Base-by-base conservation (phyloP, 345 rosid genomes). In the Eucalyptus dawsonii region DNA sequence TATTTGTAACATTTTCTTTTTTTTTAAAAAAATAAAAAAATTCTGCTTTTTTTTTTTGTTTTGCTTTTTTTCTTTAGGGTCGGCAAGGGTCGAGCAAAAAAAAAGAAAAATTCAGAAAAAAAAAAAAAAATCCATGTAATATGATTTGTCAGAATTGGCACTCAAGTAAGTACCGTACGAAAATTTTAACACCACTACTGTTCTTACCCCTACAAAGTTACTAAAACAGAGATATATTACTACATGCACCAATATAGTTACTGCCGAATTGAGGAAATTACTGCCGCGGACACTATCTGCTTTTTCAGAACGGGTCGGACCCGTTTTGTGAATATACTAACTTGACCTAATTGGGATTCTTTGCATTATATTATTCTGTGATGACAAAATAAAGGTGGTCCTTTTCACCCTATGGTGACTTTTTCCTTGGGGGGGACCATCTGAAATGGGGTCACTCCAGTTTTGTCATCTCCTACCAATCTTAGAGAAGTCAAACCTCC, bases 1-100 rank as follows among this genome's bases (percentile, higher is more conserved):
- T 53, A 53, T 53, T 19, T 53, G 10, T 19, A 53, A 53, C 19
- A 53, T 53, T 53, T n/a, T n/a, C n/a, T 53, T 53, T 51, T 51
- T 51, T 51, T 50, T 50, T 14, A 1, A 6, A 1, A 1, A 6
- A 1, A 6, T 16, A 0, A 16, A 5, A 5, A 1, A 3, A 6
- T 51, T 17, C 22, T 17, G 9, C 1, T 53, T 19, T 19, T 53
- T 53, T 51, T n/a, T n/a, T 7, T 50, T 0, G 3, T 53, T 53
- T 53, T 0, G 0, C 1, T 19, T 19, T 17, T 53, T 17, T 53
- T 53, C 5, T 53, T 53, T 19, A 19, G 24, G 10, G 56, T 8
- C 0, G 0, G 24, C 56, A 53, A 53, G 56, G 56, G 11, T 53
- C 2, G 1, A 53, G 58, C 24, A 8, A 19, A 53, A 53, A 2